Base-by-base conservation (phyloP, 805 yeast genomes). In the Zygosaccharomyces gambellarensis region DNA sequence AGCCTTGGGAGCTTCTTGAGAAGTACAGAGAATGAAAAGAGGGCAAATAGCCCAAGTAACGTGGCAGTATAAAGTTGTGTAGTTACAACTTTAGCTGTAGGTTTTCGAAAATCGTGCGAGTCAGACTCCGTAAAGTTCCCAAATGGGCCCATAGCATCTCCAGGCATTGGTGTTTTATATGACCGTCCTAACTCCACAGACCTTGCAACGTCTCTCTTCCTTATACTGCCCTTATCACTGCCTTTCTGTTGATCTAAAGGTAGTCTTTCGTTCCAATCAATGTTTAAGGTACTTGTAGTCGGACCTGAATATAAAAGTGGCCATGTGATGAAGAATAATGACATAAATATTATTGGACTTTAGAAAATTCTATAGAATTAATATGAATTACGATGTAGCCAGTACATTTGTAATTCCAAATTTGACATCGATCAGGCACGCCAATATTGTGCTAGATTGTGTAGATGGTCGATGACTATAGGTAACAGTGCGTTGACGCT, bases 381-480 rank as follows among this genome's bases (percentile, higher is more conserved):
- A 17, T 17, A 14, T 14, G 21, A 22, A n/a, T 32, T 28, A 14
- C 22, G 32, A 14, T 23, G 34, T 11, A 40, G 14, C 31, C 43
- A 40, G 22, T 9, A 27, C 43, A 25, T 40, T 17, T 34, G 38
- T 12, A 12, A 40, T 22, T 34, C 28, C 32, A 4, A 23, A 9
- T 4, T 5, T 9, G 4, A 22, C 8, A 14, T 3, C 21, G 22
- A 27, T 57, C 54, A 92, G 0, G 97, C 90, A 52, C 99, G 73
- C 99, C 99, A 95, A 64, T 94, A 94, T 64, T 94, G 99, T 0
- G 99, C 97, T 64, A 94, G 76, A 69, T 92, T 89, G 67, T 94
- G 99, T 46, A 94, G 71, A 55, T 97, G 81, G 63, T 94, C 99
- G 47, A 94, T 94, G 14, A 95, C 96, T 63, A 90, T 90, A 0